A percentile compares a stretch with the other conserved stretches of the same genome.
These are phyloP conservation scores for Cochlearia excelsa DNA, from an alignment of 345 rosid species.

Conservation along the genomic window DNA sequence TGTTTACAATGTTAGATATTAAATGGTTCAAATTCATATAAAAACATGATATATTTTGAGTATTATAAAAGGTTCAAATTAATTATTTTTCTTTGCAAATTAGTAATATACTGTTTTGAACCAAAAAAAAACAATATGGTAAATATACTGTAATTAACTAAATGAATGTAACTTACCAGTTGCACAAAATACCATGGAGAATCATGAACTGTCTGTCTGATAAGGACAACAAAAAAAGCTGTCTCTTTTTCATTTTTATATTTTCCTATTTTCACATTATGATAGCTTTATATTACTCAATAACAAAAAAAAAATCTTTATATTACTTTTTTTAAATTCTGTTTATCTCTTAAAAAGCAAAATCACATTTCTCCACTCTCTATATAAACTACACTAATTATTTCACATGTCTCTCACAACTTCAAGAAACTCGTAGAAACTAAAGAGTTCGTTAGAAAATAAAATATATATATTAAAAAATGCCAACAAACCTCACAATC, in stretches of 20 bases:
- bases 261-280: constrained; percentile 33
- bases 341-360: neutral
- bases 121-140: no score
- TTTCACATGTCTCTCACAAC: constrained; percentile 22
- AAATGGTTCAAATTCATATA: no score
- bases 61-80: no score
- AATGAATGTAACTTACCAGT: no score
- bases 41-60: no score
- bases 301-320: no score
- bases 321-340: neutral
- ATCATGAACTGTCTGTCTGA: neutral
- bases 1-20: no score
- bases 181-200: no score
- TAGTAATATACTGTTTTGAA: no score
- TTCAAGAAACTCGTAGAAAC: constrained; percentile 19
- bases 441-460: constrained; percentile 18
- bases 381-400: constrained; percentile 25
- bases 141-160: no score
- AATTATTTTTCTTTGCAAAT: no score
- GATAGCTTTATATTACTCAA: neutral
- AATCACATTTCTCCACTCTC: constrained; percentile 18
- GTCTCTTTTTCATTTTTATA: neutral
- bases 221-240: neutral
- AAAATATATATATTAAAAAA: neutral
- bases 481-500: constrained; percentile 26